Evolutionary conservation across 1,139 yeast genomes (phyloP), one percentile per base, ranked within the genome.

Genomic region (Nakaseomyces bracarensis): DNA sequence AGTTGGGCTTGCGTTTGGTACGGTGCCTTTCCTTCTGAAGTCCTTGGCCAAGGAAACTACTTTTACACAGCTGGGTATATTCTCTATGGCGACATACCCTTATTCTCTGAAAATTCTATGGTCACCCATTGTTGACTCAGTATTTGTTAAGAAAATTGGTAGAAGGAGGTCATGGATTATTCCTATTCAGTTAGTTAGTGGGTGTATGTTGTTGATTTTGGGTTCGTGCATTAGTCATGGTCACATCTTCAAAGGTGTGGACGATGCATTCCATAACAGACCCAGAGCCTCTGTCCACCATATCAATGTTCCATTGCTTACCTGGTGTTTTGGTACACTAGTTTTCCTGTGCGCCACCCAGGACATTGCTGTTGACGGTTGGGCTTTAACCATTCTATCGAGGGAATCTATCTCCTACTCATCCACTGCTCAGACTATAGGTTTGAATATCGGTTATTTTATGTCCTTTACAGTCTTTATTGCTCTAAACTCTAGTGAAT

Each of bases 301-400:
- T 15, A 42, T 54, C 14, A 49, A 54, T 38, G 47, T 60, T 14
- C 29, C 45, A 11, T 42, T 53, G 2, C 43, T 61, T 19, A 66
- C 74, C 0, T 55, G 61, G 43, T 71, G 77, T 45, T 91, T 91
- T 64, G 84, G 89, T 54, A 50, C 77, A 16, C 66, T 93, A 46
- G 91, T 91, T 35, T 76, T 91, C 46, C 70, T 91, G 46, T 89
- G 96, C 66, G 97, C 98, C 2, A 91, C 99, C 0, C 98, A 91
- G 62, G 99, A 91, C 60, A 91, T 91, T 43, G 97, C 98, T 1
- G 98, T 91, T 13, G 99, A 91, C 64, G 98, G 98, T 5, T 91
- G 98, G 98, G 97, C 97, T 0, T 67, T 91, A 57, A 91, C 96
- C 1, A 77, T 91, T 41, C 68, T 91, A 42, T 78, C 89, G 14